Percentiles rank a stretch among this genome's conserved stretches.
phyloP scores from a whole-genome alignment of 2,329 filamentous ascomycete genomes.

The Paradendryphiella salina region DNA sequence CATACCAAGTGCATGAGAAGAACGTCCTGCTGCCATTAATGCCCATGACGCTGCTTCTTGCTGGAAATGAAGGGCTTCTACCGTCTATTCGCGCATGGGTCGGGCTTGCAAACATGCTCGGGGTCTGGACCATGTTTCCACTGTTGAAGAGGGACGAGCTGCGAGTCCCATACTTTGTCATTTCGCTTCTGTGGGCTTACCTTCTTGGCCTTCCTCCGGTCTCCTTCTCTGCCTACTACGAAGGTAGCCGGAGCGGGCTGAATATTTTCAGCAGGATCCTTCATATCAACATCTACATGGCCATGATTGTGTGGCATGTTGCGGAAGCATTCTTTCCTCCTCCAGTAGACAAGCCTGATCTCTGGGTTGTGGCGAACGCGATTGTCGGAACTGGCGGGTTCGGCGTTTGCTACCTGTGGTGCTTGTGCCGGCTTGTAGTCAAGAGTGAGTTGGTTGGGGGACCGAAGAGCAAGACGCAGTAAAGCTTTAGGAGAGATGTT shows the following conservation, averaged over 20 bases:
- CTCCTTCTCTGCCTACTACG: slow-evolving; percentile 69
- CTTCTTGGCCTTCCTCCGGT: slow-evolving; percentile 83
- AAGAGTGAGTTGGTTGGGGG: slow-evolving; percentile 58
- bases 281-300: slow-evolving; percentile 74
- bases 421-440: slow-evolving; percentile 67
- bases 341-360: slow-evolving; percentile 78
- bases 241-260: slow-evolving; percentile 47
- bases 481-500: slow-evolving; percentile 13
- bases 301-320: slow-evolving; percentile 81
- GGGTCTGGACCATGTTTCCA: slow-evolving; percentile 91
- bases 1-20: slow-evolving; percentile 98
- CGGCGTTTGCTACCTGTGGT: slow-evolving; percentile 88
- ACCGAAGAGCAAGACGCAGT: slow-evolving; percentile 49
- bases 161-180: slow-evolving; percentile 78
- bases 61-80: slow-evolving; percentile 74
- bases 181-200: slow-evolving; percentile 88
- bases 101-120: slow-evolving; percentile 90
- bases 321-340: slow-evolving; percentile 69
- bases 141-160: slow-evolving; percentile 84
- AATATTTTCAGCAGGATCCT: slow-evolving; percentile 67
- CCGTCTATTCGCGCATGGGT: slow-evolving; percentile 84
- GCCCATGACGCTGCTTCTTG: slow-evolving; percentile 88
- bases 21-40: slow-evolving; percentile 89
- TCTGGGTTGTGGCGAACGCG: slow-evolving; percentile 93
- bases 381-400: slow-evolving; percentile 85